phyloP scores from a whole-genome alignment of 2,329 filamentous ascomycete species.

The Diaporthe helianthi region DNA sequence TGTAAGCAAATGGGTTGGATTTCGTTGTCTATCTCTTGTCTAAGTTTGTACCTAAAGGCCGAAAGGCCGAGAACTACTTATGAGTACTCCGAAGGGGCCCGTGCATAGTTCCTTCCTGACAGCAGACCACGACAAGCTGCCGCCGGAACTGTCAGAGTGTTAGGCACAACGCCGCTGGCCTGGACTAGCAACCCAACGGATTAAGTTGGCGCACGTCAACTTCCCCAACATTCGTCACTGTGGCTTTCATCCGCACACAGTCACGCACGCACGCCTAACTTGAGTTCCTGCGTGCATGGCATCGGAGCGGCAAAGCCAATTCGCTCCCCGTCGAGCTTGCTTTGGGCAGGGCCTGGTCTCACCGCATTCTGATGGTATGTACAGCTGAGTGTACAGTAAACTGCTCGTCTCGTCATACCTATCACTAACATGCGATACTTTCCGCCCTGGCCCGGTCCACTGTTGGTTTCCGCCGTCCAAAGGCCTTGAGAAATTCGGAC shows the following conservation, averaged over 20 bases:
- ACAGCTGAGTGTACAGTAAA: no score
- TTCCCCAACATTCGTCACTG: slow-evolving; percentile 26
- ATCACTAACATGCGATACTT: no score
- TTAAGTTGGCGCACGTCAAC: background rate
- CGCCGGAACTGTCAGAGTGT: slow-evolving; percentile 28
- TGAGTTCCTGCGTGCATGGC: slow-evolving; percentile 1
- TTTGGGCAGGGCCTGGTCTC: background rate
- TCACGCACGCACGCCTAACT: background rate
- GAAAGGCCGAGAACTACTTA: no score
- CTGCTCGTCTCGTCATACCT: slow-evolving; percentile 2
- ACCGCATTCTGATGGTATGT: slow-evolving; percentile 14
- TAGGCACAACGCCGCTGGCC: slow-evolving; percentile 9
- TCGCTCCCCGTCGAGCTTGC: slow-evolving; percentile 5
- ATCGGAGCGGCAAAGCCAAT: background rate
- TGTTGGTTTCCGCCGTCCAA: background rate
- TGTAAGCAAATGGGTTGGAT: no score
- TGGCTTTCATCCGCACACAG: background rate
- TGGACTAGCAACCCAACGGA: slow-evolving; percentile 18
- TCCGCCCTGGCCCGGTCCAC: background rate
- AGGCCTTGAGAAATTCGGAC: background rate
- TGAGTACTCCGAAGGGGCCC: no score
- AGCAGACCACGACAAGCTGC: background rate
- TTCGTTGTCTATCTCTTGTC: no score
- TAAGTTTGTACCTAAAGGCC: no score
- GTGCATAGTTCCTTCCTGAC: no score